phyloP scores from a whole-genome alignment of 2,329 filamentous ascomycete species.

The Alternaria sp. region DNA sequence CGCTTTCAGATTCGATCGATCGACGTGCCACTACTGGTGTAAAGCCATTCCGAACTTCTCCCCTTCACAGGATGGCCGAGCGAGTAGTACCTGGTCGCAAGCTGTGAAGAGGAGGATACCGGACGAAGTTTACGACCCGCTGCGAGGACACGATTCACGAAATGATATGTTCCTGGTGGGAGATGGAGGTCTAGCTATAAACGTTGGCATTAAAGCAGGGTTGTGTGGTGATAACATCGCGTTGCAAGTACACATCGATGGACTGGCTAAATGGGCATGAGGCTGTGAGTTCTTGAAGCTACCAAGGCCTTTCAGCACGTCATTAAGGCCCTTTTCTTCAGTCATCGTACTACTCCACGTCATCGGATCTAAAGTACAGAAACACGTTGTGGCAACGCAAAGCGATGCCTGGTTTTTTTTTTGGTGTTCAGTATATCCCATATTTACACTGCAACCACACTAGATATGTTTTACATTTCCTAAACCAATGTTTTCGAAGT shows the following conservation, averaged over 20 bases:
- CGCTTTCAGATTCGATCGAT: slow-evolving; percentile 33
- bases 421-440: no score
- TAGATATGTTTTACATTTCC: no score
- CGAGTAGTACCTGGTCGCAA: slow-evolving; percentile 25
- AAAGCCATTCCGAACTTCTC: slow-evolving; percentile 25
- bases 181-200: slow-evolving; percentile 27
- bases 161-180: slow-evolving; percentile 34
- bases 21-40: slow-evolving; percentile 37
- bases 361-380: no score
- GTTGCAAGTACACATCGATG: slow-evolving; percentile 35
- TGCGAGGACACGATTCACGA: slow-evolving; percentile 24
- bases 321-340: no score
- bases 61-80: slow-evolving; percentile 18
- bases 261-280: slow-evolving; percentile 30
- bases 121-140: slow-evolving; percentile 25
- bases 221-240: slow-evolving; percentile 33
- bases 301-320: no score
- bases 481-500: no score
- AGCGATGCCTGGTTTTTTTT: no score
- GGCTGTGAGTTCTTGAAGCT: neutral
- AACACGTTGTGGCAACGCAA: no score
- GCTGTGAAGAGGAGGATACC: slow-evolving; percentile 27
- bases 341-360: no score
- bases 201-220: slow-evolving; percentile 31
- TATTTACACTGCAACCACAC: no score